A percentile compares a stretch with the other conserved stretches of the same genome.
Conservation (phyloP, 2,329 filamentous ascomycete species). For the Xylariomycetidae sp. region DNA sequence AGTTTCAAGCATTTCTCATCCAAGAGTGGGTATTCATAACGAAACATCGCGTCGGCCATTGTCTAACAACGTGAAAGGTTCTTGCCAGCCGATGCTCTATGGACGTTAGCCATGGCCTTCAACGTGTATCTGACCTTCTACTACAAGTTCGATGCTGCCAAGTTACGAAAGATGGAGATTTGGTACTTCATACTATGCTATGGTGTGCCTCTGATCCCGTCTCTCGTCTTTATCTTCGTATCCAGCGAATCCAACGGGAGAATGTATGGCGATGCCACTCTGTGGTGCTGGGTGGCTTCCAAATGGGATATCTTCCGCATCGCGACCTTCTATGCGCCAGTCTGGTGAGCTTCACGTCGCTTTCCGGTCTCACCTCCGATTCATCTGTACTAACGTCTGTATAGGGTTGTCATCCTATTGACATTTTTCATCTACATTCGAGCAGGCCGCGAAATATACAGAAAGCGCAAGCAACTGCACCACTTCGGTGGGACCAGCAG, state of each 20-base stretch:
- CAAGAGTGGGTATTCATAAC: slow-evolving; percentile 72
- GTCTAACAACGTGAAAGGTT: slow-evolving; percentile 47
- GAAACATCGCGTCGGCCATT: not conserved
- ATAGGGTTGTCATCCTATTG: slow-evolving; percentile 56
- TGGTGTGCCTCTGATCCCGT: slow-evolving; percentile 64
- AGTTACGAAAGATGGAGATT: slow-evolving; percentile 62
- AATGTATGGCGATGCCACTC: slow-evolving; percentile 67
- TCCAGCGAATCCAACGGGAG: slow-evolving; percentile 42
- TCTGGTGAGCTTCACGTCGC: slow-evolving; percentile 47
- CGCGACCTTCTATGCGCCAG: slow-evolving; percentile 65
- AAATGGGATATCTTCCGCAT: slow-evolving; percentile 69
- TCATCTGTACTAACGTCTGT: slow-evolving; percentile 7
- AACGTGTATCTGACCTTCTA: slow-evolving; percentile 83
- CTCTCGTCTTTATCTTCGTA: slow-evolving; percentile 62
- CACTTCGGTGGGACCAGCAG: slow-evolving; percentile 41
- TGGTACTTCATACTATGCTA: slow-evolving; percentile 67
- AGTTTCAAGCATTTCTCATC: slow-evolving; percentile 72
- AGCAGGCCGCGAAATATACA: slow-evolving; percentile 62
- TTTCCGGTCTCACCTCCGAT: not conserved
- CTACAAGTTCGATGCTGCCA: slow-evolving; percentile 59
- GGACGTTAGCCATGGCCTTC: slow-evolving; percentile 75
- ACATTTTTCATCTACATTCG: slow-evolving; percentile 43
- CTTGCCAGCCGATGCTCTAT: slow-evolving; percentile 68
- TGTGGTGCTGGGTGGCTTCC: slow-evolving; percentile 75
- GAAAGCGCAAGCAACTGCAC: slow-evolving; percentile 56